Conservation (phyloP, 768 basidiomycete genomes). For the Panellus pusillus region DNA sequence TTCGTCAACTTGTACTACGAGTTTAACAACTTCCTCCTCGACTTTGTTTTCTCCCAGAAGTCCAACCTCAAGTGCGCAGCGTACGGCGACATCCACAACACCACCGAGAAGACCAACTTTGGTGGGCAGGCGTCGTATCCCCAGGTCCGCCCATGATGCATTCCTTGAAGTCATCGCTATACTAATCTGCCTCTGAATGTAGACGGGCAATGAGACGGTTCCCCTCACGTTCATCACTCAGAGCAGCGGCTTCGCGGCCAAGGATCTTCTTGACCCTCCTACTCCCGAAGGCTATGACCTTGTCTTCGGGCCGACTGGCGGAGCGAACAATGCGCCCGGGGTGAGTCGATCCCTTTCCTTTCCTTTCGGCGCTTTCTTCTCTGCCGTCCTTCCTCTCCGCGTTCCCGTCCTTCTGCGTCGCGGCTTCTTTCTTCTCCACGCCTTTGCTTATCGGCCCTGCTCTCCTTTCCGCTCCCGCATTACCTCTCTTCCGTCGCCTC, state of each 20-base stretch:
- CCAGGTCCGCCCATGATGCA: conserved; percentile 8
- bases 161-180: not conserved
- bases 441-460: too few species aligned
- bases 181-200: conserved; percentile 10
- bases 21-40: conserved; percentile 43
- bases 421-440: not conserved
- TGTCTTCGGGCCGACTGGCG: conserved; percentile 43
- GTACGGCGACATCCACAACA: conserved; percentile 44
- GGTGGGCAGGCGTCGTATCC: conserved; percentile 44
- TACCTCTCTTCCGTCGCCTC: too few species aligned
- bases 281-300: conserved; percentile 45
- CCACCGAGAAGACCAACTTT: conserved; percentile 44
- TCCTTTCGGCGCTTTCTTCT: not conserved
- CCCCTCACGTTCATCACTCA: conserved; percentile 43
- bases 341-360: conserved; percentile 27
- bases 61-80: conserved; percentile 51
- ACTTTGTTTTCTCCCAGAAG: conserved; percentile 35
- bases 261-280: conserved; percentile 38
- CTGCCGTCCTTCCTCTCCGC: not conserved
- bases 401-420: not conserved
- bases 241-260: conserved; percentile 41
- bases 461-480: too few species aligned
- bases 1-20: conserved; percentile 54
- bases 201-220: conserved; percentile 20
- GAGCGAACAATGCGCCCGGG: conserved; percentile 47